Percentiles rank a stretch among this genome's conserved stretches.
phyloP scores from a whole-genome alignment of 306 rosid species.

The Cyclanthera cordifolia region DNA sequence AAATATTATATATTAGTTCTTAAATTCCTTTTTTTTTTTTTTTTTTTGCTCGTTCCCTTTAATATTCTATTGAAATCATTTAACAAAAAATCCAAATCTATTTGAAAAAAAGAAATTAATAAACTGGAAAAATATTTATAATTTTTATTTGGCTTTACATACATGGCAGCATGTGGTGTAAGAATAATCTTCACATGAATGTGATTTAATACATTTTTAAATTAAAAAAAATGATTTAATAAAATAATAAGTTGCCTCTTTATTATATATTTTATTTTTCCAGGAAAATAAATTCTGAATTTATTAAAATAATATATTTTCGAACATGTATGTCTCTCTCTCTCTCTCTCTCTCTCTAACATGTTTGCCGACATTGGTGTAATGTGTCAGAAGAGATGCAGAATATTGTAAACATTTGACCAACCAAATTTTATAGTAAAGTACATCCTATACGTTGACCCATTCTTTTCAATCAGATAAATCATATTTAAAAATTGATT shows the following conservation, averaged over 20 bases:
- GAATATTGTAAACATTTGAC: constrained; percentile 13
- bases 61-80: not conserved
- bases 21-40: not conserved
- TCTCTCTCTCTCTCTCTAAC: not conserved
- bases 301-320: no score
- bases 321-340: no score
- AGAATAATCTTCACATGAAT: not conserved
- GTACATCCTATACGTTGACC: no score
- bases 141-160: not conserved
- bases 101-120: no score
- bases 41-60: not conserved
- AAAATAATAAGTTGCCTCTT: not conserved
- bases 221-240: not conserved
- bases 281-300: no score
- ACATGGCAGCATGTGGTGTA: not conserved
- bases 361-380: constrained; percentile 2
- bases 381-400: not conserved
- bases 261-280: no score
- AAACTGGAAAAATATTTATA: not conserved
- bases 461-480: no score
- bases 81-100: not conserved
- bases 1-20: not conserved
- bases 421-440: not conserved
- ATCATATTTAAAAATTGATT: no score
- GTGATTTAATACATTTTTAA: not conserved